Conservation (phyloP, 768 basidiomycete species). For the Auriscalpium vulgare region DNA sequence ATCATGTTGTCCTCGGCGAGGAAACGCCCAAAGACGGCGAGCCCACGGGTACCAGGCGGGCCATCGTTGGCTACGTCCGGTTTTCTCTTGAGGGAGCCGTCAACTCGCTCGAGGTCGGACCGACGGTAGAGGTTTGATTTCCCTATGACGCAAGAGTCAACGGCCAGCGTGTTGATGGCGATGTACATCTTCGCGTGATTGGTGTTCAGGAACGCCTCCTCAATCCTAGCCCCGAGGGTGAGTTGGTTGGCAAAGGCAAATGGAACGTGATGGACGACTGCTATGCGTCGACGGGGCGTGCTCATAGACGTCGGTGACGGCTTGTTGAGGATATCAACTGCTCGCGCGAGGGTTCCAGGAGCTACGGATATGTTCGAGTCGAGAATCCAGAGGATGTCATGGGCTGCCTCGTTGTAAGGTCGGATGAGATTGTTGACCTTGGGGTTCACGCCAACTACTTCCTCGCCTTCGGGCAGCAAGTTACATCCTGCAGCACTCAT, state of each 20-base stretch:
- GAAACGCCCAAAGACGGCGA: constrained; percentile 78
- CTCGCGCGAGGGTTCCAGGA: constrained; percentile 72
- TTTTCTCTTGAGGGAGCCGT: constrained; percentile 49
- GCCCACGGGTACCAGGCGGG: constrained; percentile 37
- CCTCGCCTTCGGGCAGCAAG: constrained; percentile 47
- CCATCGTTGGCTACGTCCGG: constrained; percentile 9
- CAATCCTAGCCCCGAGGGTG: constrained; percentile 72
- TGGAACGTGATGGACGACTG: constrained; percentile 92
- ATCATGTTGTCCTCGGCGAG: constrained; percentile 99
- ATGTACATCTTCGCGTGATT: constrained; percentile 98
- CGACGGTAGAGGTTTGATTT: constrained; percentile 93
- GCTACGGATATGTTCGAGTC: constrained; percentile 89
- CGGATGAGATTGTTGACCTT: constrained; percentile 95
- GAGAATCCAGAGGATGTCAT: constrained; percentile 94
- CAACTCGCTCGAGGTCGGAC: constrained; percentile 74
- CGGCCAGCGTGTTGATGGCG: constrained; percentile 80
- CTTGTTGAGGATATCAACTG: constrained; percentile 66
- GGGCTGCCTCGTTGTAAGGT: constrained; percentile 68
- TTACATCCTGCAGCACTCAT: too few species aligned
- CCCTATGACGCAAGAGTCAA: constrained; percentile 94
- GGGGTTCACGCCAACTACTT: constrained; percentile 85
- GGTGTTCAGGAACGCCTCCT: constrained; percentile 93
- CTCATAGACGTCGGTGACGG: constrained; percentile 26
- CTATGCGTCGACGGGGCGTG: constrained; percentile 44
- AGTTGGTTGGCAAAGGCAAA: constrained; percentile 70